Percentiles rank a stretch among this genome's conserved stretches.
These are phyloP conservation scores for Gyrodon lividus DNA, from an alignment of 768 basidiomycete genomes.

Conservation along the genomic window DNA sequence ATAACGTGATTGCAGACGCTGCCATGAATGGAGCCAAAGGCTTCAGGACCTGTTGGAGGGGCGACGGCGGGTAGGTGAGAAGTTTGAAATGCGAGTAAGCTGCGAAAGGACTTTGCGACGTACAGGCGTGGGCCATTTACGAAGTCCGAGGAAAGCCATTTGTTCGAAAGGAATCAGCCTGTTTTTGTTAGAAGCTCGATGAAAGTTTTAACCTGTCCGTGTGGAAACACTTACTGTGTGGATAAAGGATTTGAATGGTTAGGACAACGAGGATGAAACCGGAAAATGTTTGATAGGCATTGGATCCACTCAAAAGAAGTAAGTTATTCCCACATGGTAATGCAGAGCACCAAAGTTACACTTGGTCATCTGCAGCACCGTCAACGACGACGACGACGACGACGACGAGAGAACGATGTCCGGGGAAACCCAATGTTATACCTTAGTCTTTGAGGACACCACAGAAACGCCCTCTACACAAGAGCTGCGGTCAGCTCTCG, in stretches of 20 bases:
- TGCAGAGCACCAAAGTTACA: too few species aligned
- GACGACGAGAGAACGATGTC: constrained; percentile 21
- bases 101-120: constrained; percentile 3
- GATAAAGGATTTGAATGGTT: too few species aligned
- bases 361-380: not conserved
- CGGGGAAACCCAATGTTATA: constrained; percentile 73
- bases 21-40: constrained; percentile 82
- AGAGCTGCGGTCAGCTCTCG: constrained; percentile 81
- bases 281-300: too few species aligned
- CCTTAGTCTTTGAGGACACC: constrained; percentile 73
- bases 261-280: too few species aligned
- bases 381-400: constrained; percentile 14
- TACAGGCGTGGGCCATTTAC: constrained; percentile 18
- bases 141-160: too few species aligned
- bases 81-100: not conserved
- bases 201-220: too few species aligned
- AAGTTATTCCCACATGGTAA: too few species aligned
- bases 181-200: too few species aligned
- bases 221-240: too few species aligned
- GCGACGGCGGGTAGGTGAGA: constrained; percentile 8
- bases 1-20: constrained; percentile 63
- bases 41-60: constrained; percentile 53
- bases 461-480: constrained; percentile 76
- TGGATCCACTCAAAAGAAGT: too few species aligned
- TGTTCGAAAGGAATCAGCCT: too few species aligned